These are phyloP conservation scores for Lecanoromycetidae sp. DNA, from an alignment of 2,329 filamentous ascomycete species.

Conservation along the genomic window DNA sequence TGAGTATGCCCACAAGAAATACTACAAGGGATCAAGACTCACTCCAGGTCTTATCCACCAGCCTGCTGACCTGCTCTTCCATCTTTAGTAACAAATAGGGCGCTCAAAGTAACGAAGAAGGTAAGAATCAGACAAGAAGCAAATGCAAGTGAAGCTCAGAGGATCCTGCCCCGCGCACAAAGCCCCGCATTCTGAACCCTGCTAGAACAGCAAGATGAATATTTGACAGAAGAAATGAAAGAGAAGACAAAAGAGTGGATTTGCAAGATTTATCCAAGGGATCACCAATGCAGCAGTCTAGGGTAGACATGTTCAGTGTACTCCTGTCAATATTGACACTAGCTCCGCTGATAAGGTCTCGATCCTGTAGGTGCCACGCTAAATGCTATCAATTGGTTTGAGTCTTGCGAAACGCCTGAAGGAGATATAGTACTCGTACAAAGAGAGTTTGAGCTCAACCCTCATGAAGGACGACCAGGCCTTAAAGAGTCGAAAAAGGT, in stretches of 20 bases:
- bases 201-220: too few relatives aligned
- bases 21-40: slow-evolving; percentile 23
- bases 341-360: too few relatives aligned
- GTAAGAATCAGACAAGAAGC: neutral
- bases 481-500: slow-evolving; percentile 38
- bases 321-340: too few relatives aligned
- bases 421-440: slow-evolving; percentile 47
- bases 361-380: too few relatives aligned
- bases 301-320: too few relatives aligned
- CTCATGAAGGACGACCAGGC: slow-evolving; percentile 44
- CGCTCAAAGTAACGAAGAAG: too few relatives aligned
- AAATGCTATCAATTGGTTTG: slow-evolving; percentile 6
- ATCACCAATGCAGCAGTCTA: too few relatives aligned
- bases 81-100: slow-evolving; percentile 38
- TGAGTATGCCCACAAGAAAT: neutral
- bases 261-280: too few relatives aligned
- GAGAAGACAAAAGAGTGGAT: too few relatives aligned
- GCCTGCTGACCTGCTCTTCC: slow-evolving; percentile 60
- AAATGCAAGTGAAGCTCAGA: neutral
- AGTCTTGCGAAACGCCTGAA: slow-evolving; percentile 23
- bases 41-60: slow-evolving; percentile 64
- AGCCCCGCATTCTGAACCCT: too few relatives aligned
- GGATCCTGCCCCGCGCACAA: too few relatives aligned
- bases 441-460: slow-evolving; percentile 44
- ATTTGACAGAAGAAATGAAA: too few relatives aligned